A percentile compares a stretch with the other conserved stretches of the same genome.
Evolutionary conservation across 257 asterid genomes (phyloP).

Genomic region (Anisodus tanguticus): DNA sequence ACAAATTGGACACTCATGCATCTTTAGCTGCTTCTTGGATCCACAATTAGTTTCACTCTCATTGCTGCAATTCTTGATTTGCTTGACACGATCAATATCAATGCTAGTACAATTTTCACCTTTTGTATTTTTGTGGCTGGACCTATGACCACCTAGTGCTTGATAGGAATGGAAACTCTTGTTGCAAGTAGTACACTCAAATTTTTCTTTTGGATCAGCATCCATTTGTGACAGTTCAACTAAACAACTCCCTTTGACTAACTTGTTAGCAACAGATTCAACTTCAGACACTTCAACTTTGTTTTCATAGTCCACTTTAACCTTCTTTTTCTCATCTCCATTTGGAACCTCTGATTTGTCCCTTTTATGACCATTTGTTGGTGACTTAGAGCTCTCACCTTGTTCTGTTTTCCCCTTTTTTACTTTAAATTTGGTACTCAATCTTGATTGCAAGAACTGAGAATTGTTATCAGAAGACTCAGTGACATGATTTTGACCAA

Average conservation of each 20-base stretch:
- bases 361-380: slow-evolving; percentile 13
- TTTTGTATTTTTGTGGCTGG: slow-evolving; percentile 68
- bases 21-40: slow-evolving; percentile 47
- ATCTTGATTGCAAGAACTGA: not conserved
- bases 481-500: slow-evolving; percentile 38
- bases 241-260: slow-evolving; percentile 31
- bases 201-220: slow-evolving; percentile 34
- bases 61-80: not conserved
- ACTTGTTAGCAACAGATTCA: slow-evolving; percentile 36
- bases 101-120: not conserved
- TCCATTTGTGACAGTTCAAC: slow-evolving; percentile 46
- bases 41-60: slow-evolving; percentile 20
- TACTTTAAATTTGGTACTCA: slow-evolving; percentile 33
- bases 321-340: slow-evolving; percentile 7
- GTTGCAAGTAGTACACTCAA: slow-evolving; percentile 70
- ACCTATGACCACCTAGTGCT: slow-evolving; percentile 93
- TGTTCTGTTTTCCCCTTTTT: slow-evolving; percentile 38
- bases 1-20: slow-evolving; percentile 80
- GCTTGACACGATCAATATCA: not conserved
- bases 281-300: slow-evolving; percentile 40
- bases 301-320: slow-evolving; percentile 19
- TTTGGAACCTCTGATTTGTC: slow-evolving; percentile 32
- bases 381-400: slow-evolving; percentile 31
- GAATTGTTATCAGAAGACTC: slow-evolving; percentile 50
- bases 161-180: slow-evolving; percentile 76